Evolutionary conservation across 176 grass and related monocot genomes (phyloP).

Genomic region (Thalia dealbata): DNA sequence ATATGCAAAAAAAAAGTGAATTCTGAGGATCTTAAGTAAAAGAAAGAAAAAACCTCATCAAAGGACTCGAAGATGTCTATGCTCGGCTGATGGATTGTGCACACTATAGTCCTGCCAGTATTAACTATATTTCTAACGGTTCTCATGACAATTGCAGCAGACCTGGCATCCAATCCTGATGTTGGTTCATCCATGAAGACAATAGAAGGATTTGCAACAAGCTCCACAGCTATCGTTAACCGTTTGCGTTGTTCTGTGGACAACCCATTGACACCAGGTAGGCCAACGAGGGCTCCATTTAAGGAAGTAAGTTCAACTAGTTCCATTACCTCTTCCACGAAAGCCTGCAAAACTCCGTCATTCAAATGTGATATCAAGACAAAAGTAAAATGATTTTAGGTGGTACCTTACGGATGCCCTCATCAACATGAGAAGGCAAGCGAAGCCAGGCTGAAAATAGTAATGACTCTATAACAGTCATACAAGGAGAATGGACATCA

Average conservation of each 20-base stretch:
- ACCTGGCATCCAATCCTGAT: conserved; percentile 90
- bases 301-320: conserved; percentile 77
- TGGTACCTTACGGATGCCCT: conserved; percentile 54
- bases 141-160: conserved; percentile 98
- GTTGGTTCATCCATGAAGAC: conserved; percentile 99
- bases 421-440: conserved; percentile 71
- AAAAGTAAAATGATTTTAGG: conserved; percentile 12
- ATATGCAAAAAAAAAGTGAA: background rate
- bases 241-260: conserved; percentile 95
- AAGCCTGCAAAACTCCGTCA: conserved; percentile 33
- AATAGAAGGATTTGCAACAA: conserved; percentile 97
- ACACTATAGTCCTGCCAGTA: conserved; percentile 87
- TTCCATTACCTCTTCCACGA: conserved; percentile 99
- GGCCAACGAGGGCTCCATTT: conserved; percentile 90
- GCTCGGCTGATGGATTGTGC: conserved; percentile 98
- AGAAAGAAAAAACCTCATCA: conserved; percentile 56
- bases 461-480: conserved; percentile 72
- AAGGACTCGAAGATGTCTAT: conserved; percentile 99
- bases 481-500: conserved; percentile 84
- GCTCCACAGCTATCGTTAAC: conserved; percentile 87
- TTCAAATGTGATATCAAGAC: background rate
- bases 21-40: conserved; percentile 3
- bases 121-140: conserved; percentile 96
- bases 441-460: conserved; percentile 78
- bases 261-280: conserved; percentile 77